Evolutionary conservation across 192 early-diverging fungal genomes (phyloP).

Genomic region (Coemansia asiatica): DNA sequence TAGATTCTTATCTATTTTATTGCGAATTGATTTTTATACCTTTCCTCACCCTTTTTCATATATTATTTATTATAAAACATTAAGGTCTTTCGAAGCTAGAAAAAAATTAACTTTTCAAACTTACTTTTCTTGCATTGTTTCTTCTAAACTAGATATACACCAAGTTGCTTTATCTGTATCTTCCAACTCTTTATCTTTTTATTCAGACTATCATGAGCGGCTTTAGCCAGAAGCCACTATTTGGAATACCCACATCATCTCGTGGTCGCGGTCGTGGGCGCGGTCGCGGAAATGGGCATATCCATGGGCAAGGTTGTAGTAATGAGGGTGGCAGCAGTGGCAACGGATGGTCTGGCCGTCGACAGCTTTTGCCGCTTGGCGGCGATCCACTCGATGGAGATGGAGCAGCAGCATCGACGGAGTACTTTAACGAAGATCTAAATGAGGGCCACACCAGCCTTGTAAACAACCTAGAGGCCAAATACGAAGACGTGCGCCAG

Average conservation of each 20-base stretch:
- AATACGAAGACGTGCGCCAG: slow-evolving; percentile 27
- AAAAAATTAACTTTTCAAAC: no score
- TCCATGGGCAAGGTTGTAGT: slow-evolving; percentile 7
- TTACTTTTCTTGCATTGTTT: not conserved
- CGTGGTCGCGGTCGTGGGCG: slow-evolving; percentile 23
- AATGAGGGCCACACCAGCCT: slow-evolving; percentile 18
- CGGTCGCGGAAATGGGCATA: slow-evolving; percentile 14
- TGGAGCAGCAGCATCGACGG: not conserved
- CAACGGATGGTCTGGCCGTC: slow-evolving; percentile 17
- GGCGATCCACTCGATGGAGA: slow-evolving; percentile 1
- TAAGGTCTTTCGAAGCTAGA: no score
- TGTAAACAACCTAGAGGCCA: slow-evolving; percentile 25
- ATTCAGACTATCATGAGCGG: slow-evolving; percentile 11
- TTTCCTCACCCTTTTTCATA: no score
- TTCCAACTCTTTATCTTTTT: not conserved
- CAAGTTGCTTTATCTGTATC: not conserved
- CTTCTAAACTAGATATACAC: not conserved
- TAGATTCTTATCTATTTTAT: no score
- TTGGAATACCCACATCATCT: slow-evolving; percentile 27
- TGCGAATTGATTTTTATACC: no score
- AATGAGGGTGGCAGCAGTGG: slow-evolving; percentile 7
- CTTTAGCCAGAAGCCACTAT: slow-evolving; percentile 18
- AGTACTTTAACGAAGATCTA: not conserved
- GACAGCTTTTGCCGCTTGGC: slow-evolving; percentile 16
- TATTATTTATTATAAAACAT: no score